These are phyloP conservation scores for Aspergillus pseudonomiae DNA, from an alignment of 2,329 filamentous ascomycete genomes.

Conservation along the genomic window DNA sequence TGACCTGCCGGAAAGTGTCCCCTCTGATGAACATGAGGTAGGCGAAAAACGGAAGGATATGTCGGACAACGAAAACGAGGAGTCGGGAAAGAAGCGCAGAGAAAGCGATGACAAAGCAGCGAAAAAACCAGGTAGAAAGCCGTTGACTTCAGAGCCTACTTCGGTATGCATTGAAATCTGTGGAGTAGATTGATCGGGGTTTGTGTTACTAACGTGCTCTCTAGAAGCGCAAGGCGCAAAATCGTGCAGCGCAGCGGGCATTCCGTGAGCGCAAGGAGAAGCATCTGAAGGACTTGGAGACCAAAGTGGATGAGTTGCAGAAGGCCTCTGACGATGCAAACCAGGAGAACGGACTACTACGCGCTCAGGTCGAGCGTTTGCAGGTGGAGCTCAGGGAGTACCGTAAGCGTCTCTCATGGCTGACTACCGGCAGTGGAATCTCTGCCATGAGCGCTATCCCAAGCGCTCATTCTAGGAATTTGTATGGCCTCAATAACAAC, in stretches of 20 bases:
- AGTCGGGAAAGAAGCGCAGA: constrained; percentile 67
- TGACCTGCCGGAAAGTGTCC: constrained; percentile 60
- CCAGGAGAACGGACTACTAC: constrained; percentile 81
- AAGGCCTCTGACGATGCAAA: constrained; percentile 81
- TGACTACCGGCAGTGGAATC: constrained; percentile 49
- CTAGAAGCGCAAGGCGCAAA: constrained; percentile 77
- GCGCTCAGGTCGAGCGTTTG: constrained; percentile 85
- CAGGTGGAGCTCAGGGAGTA: constrained; percentile 86
- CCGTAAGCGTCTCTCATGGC: constrained; percentile 77
- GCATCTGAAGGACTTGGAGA: constrained; percentile 57
- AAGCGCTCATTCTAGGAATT: constrained; percentile 49
- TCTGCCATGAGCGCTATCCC: constrained; percentile 55
- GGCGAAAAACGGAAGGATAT: constrained; percentile 64
- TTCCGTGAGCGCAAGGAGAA: constrained; percentile 95
- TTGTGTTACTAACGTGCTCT: constrained; percentile 24
- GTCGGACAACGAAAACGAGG: constrained; percentile 69
- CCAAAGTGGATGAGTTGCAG: constrained; percentile 67
- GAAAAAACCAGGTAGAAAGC: constrained; percentile 97
- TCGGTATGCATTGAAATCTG: constrained; percentile 67
- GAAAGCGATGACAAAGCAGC: constrained; percentile 82
- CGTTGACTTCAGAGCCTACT: constrained; percentile 90
- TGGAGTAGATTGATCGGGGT: not conserved
- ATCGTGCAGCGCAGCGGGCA: constrained; percentile 86
- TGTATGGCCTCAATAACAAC: constrained; percentile 67
- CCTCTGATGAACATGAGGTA: constrained; percentile 52